Percentiles rank a stretch among this genome's conserved stretches.
Conservation (phyloP, 2,329 filamentous ascomycete species). For the Akanthomyces uredinophilus region DNA sequence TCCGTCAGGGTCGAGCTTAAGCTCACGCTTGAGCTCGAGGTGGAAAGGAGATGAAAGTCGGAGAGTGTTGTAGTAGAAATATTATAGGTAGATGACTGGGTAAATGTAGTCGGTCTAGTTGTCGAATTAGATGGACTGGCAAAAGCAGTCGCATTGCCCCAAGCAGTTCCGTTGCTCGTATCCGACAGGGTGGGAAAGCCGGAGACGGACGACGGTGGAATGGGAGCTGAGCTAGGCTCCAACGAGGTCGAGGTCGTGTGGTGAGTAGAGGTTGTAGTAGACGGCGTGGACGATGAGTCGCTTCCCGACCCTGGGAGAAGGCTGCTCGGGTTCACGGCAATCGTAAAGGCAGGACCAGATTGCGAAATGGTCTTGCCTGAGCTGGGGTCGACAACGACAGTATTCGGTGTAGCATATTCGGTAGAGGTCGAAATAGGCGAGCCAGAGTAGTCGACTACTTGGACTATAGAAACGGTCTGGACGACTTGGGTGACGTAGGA, state of each 20-base stretch:
- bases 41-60: background rate
- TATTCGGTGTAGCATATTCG: conserved; percentile 33
- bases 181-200: conserved; percentile 11
- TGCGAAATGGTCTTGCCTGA: conserved; percentile 34
- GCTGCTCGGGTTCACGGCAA: conserved; percentile 6
- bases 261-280: conserved; percentile 14
- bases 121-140: background rate
- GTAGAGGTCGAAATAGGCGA: conserved; percentile 41
- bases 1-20: background rate
- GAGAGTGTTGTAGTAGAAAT: background rate
- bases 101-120: background rate
- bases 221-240: background rate
- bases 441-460: conserved; percentile 46
- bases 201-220: background rate
- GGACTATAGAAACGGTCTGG: conserved; percentile 51
- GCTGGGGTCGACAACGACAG: conserved; percentile 31
- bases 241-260: conserved; percentile 15
- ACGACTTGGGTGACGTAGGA: conserved; percentile 42
- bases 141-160: conserved; percentile 2
- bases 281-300: conserved; percentile 5
- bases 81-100: background rate
- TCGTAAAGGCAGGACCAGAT: conserved; percentile 23
- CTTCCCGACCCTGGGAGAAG: background rate
- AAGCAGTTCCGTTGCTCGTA: conserved; percentile 10
- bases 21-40: background rate